Percentiles rank a stretch among this genome's conserved stretches.
Conservation (phyloP, 2,329 filamentous ascomycete genomes). For the Colletotrichum filicis region DNA sequence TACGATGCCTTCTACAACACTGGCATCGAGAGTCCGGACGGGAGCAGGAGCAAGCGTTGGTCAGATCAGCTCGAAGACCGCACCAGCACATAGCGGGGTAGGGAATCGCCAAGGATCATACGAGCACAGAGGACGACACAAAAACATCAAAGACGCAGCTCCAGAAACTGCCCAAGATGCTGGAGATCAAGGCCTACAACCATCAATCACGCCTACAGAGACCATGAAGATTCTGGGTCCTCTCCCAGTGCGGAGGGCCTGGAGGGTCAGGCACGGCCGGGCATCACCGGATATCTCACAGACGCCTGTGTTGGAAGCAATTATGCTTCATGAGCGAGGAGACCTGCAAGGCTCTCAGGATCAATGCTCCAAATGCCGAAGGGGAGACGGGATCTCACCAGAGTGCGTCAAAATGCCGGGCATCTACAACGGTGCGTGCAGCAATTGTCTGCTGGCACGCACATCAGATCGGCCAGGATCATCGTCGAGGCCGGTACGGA, state of each 20-base stretch:
- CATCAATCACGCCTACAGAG: neutral
- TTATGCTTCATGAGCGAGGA: conserved; percentile 42
- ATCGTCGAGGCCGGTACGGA: conserved; percentile 12
- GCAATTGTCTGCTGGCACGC: conserved; percentile 41
- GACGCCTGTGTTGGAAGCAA: conserved; percentile 36
- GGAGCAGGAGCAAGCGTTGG: neutral
- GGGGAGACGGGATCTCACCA: conserved; percentile 38
- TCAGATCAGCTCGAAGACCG: neutral
- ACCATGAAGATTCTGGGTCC: neutral
- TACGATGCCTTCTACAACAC: conserved; percentile 11
- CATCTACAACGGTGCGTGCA: conserved; percentile 36
- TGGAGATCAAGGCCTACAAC: neutral
- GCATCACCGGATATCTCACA: conserved; percentile 5
- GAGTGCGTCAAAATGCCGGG: conserved; percentile 39
- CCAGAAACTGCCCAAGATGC: neutral
- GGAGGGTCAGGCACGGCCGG: neutral
- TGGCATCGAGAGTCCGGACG: neutral
- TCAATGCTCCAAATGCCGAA: conserved; percentile 38
- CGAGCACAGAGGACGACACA: conserved; percentile 2
- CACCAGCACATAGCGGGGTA: neutral
- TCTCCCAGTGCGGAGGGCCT: conserved; percentile 15
- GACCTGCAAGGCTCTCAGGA: conserved; percentile 32
- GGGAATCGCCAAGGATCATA: neutral
- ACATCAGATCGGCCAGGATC: conserved; percentile 13
- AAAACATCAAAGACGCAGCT: neutral